phyloP scores from a whole-genome alignment of 2,329 filamentous ascomycete genomes.

The Paraconiothyrium brasiliense region DNA sequence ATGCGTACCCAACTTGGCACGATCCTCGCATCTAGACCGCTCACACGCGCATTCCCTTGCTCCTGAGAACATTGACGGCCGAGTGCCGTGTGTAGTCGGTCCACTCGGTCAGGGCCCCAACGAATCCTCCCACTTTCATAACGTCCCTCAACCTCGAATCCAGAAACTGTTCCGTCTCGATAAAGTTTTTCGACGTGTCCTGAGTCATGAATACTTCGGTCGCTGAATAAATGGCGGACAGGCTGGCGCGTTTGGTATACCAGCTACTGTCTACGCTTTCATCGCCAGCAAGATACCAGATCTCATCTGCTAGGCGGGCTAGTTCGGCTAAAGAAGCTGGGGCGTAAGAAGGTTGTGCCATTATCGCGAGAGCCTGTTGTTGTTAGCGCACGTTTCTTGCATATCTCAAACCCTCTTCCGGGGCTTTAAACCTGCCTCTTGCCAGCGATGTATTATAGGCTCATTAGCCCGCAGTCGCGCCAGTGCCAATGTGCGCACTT shows the following conservation, averaged over 20 bases:
- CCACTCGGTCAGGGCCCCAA: slow-evolving; percentile 77
- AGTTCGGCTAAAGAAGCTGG: slow-evolving; percentile 81
- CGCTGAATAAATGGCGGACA: slow-evolving; percentile 73
- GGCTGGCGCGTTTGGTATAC: slow-evolving; percentile 77
- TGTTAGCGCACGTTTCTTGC: slow-evolving; percentile 19
- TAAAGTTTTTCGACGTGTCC: slow-evolving; percentile 77
- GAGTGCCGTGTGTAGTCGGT: slow-evolving; percentile 81
- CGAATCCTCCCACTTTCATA: slow-evolving; percentile 67
- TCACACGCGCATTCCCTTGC: slow-evolving; percentile 85
- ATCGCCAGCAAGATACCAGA: slow-evolving; percentile 88
- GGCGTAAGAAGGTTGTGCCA: slow-evolving; percentile 84
- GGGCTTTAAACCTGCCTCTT: slow-evolving; percentile 70
- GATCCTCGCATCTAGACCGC: background rate
- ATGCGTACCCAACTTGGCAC: background rate
- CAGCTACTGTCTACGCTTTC: slow-evolving; percentile 82
- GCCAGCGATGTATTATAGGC: slow-evolving; percentile 79
- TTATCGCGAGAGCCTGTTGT: slow-evolving; percentile 80
- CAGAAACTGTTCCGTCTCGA: slow-evolving; percentile 82
- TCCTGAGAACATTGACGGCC: slow-evolving; percentile 82
- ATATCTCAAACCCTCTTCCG: slow-evolving; percentile 42
- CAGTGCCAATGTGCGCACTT: slow-evolving; percentile 77
- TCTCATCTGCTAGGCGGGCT: slow-evolving; percentile 85
- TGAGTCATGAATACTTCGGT: slow-evolving; percentile 94
- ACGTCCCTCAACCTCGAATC: slow-evolving; percentile 77
- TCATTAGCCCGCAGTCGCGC: slow-evolving; percentile 79